These are phyloP conservation scores for Apiospora pterosperma DNA, from an alignment of 2,329 filamentous ascomycete species.

Conservation along the genomic window DNA sequence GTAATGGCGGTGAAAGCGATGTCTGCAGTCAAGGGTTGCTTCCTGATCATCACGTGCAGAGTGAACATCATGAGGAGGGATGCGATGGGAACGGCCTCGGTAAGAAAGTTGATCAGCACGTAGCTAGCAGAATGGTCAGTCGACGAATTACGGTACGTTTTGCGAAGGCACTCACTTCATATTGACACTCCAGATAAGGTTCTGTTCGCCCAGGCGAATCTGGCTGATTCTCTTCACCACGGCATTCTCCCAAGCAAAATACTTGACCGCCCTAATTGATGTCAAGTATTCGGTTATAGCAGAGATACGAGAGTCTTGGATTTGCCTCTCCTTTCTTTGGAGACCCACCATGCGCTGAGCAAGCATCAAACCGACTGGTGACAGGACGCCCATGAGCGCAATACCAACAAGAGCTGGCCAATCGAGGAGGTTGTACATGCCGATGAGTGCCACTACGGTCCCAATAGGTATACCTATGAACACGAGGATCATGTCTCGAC, in stretches of 20 bases:
- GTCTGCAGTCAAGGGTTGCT: conserved; percentile 49
- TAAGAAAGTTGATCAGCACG: conserved; percentile 41
- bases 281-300: conserved; percentile 55
- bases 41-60: conserved; percentile 45
- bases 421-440: conserved; percentile 52
- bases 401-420: conserved; percentile 54
- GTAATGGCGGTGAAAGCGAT: conserved; percentile 55
- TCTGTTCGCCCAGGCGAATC: conserved; percentile 49
- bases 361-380: conserved; percentile 48
- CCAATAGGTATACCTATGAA: conserved; percentile 43
- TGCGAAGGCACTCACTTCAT: conserved; percentile 35
- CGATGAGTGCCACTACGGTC: conserved; percentile 44
- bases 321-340: conserved; percentile 49
- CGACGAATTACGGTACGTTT: neutral
- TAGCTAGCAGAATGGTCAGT: conserved; percentile 15
- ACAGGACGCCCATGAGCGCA: conserved; percentile 41
- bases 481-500: conserved; percentile 49
- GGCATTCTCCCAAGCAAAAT: conserved; percentile 57
- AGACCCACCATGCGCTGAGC: conserved; percentile 46
- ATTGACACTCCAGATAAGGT: conserved; percentile 50
- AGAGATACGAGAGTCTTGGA: conserved; percentile 55
- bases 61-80: conserved; percentile 53
- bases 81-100: conserved; percentile 49
- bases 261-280: conserved; percentile 57
- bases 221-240: conserved; percentile 48